These are phyloP conservation scores for Penicillium cosmopolitanum DNA, from an alignment of 495 filamentous ascomycete genomes.

Conservation along the genomic window DNA sequence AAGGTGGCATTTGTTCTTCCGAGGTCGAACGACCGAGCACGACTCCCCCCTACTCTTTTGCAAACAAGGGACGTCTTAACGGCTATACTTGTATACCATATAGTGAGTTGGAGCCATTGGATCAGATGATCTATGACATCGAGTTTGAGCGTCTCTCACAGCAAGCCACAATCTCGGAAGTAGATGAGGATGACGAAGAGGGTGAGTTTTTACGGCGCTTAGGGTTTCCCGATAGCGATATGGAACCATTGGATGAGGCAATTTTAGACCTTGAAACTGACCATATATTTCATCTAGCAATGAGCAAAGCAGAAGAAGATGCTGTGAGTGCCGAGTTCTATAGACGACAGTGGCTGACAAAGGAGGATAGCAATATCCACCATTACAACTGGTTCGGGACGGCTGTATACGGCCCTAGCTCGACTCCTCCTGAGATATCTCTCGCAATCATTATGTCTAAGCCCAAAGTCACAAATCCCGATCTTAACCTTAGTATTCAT, in stretches of 20 bases:
- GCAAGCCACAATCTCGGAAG: not conserved
- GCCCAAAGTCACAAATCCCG: constrained; percentile 18
- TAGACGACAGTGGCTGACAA: not conserved
- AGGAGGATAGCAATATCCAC: constrained; percentile 19
- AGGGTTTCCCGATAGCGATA: too few relatives aligned
- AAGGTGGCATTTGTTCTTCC: not conserved
- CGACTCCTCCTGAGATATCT: constrained; percentile 36
- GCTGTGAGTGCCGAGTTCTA: not conserved
- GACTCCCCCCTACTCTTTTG: not conserved
- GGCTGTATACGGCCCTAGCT: constrained; percentile 22
- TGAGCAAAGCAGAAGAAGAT: not conserved
- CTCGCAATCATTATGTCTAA: constrained; percentile 30
- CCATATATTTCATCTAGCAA: not conserved
- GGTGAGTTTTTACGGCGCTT: too few relatives aligned
- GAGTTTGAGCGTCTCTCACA: not conserved
- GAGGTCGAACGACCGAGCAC: not conserved
- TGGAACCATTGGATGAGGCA: too few relatives aligned
- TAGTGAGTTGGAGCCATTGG: not conserved
- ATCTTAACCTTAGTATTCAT: constrained; percentile 12
- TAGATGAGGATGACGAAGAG: too few relatives aligned
- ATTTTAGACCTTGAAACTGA: too few relatives aligned
- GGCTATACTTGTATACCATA: not conserved
- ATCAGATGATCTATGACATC: not conserved
- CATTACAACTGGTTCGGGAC: constrained; percentile 41
- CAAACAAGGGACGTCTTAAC: not conserved